phyloP scores from a whole-genome alignment of 1,284 basidiomycete species.

The Ustilago vetiveriae region DNA sequence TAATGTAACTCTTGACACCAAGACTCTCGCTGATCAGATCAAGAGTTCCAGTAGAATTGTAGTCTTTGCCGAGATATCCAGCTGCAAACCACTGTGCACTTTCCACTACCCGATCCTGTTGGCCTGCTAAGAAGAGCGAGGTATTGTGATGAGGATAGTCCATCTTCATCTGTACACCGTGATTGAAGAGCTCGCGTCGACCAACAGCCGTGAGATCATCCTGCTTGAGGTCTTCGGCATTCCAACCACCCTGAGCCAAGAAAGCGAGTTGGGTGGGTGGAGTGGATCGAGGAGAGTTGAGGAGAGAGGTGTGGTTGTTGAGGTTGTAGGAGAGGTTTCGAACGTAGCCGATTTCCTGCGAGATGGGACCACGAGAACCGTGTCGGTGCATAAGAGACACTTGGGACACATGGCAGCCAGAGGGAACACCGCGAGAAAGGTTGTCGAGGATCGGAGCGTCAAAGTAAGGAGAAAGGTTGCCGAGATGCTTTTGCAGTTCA shows the following conservation, averaged over 20 bases:
- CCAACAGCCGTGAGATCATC: slow-evolving; percentile 70
- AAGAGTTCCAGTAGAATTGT: slow-evolving; percentile 66
- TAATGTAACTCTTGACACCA: slow-evolving; percentile 69
- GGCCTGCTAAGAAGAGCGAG: slow-evolving; percentile 68
- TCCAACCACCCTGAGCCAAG: slow-evolving; percentile 67
- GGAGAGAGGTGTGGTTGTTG: slow-evolving; percentile 66
- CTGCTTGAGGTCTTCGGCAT: slow-evolving; percentile 63
- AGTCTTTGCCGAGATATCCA: slow-evolving; percentile 69
- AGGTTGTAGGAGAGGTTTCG: slow-evolving; percentile 41
- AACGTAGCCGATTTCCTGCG: slow-evolving; percentile 21
- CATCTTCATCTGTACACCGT: slow-evolving; percentile 69
- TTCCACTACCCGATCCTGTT: slow-evolving; percentile 70
- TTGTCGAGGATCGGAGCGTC: slow-evolving; percentile 67
- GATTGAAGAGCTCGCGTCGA: slow-evolving; percentile 69
- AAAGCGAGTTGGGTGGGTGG: slow-evolving; percentile 69
- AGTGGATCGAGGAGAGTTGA: slow-evolving; percentile 61
- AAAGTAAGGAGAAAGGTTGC: slow-evolving; percentile 67
- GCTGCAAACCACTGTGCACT: slow-evolving; percentile 70
- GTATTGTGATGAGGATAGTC: slow-evolving; percentile 69
- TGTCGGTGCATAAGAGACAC: slow-evolving; percentile 69
- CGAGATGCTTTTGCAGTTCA: slow-evolving; percentile 20
- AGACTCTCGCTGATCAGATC: slow-evolving; percentile 68
- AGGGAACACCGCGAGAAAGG: slow-evolving; percentile 67
- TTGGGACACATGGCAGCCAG: slow-evolving; percentile 70
- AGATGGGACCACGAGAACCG: slow-evolving; percentile 67